Evolutionary conservation across 306 rosid species (phyloP).

Genomic region (Vigna mungo): DNA sequence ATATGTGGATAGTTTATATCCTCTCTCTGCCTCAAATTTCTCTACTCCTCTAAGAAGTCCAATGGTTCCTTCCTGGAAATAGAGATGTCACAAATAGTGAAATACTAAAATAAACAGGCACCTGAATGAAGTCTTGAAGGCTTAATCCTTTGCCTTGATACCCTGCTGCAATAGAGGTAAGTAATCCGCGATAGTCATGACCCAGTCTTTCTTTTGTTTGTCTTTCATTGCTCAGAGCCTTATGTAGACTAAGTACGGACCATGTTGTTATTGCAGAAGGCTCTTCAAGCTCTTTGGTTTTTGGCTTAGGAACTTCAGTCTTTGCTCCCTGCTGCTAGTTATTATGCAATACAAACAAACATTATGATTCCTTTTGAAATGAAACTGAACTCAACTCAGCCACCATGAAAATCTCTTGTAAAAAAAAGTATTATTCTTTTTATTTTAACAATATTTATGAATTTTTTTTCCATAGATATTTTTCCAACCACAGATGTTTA

Average conservation of each 20-base stretch:
- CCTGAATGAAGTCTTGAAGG: constrained; percentile 88
- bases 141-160: constrained; percentile 81
- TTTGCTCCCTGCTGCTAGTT: constrained; percentile 67
- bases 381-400: too few species aligned
- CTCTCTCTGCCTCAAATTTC: constrained; percentile 78
- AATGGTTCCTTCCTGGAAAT: constrained; percentile 79
- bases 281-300: too few species aligned
- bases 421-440: too few species aligned
- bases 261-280: too few species aligned
- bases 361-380: not conserved
- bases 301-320: constrained; percentile 53
- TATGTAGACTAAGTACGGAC: too few species aligned
- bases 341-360: not conserved
- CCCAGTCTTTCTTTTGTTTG: too few species aligned
- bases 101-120: constrained; percentile 43
- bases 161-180: constrained; percentile 69
- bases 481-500: too few species aligned
- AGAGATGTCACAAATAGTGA: not conserved
- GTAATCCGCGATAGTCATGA: constrained; percentile 27
- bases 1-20: constrained; percentile 79
- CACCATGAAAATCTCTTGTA: too few species aligned
- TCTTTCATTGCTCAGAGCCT: too few species aligned
- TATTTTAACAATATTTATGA: too few species aligned
- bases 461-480: too few species aligned
- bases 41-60: constrained; percentile 84